Conservation (phyloP, 106 monocot species). For the Acorus calamus region DNA sequence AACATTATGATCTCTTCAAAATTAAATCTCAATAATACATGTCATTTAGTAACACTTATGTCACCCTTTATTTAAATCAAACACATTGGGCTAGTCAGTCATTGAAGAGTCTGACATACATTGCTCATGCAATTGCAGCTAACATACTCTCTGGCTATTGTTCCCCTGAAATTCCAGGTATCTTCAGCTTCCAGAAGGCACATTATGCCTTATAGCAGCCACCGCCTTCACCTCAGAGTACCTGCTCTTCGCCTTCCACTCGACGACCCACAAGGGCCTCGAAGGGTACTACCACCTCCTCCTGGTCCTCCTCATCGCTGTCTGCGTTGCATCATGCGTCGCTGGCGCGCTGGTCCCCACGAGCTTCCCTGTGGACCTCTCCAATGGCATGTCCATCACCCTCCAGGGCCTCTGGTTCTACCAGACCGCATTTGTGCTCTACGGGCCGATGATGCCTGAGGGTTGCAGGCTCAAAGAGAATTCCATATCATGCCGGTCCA, state of each 20-base stretch:
- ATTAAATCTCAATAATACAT: no score
- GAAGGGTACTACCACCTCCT: conserved; percentile 94
- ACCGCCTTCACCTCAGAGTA: conserved; percentile 75
- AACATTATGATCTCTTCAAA: no score
- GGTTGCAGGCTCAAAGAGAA: conserved; percentile 60
- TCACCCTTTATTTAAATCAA: no score
- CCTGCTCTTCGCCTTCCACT: conserved; percentile 93
- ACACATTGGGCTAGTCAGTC: no score
- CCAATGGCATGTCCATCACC: conserved; percentile 46
- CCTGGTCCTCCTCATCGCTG: conserved; percentile 66
- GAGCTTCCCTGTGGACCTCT: conserved; percentile 55
- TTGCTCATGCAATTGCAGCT: no score
- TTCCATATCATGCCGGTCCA: conserved; percentile 33
- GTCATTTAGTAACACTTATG: no score
- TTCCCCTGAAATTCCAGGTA: conserved; percentile 30
- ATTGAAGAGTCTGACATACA: no score
- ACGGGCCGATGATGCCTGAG: conserved; percentile 83
- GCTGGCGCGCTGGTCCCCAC: conserved; percentile 52
- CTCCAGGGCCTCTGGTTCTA: conserved; percentile 99
- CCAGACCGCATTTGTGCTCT: conserved; percentile 96
- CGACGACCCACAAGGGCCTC: conserved; percentile 74
- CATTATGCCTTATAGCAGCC: conserved; percentile 64
- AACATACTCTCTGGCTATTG: no score
- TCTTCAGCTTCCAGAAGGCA: conserved; percentile 51
- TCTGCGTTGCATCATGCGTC: conserved; percentile 50